Percentiles rank a stretch among this genome's conserved stretches.
Evolutionary conservation across 176 grass and related monocot genomes (phyloP).

Genomic region (Puccinellia tenuiflora): DNA sequence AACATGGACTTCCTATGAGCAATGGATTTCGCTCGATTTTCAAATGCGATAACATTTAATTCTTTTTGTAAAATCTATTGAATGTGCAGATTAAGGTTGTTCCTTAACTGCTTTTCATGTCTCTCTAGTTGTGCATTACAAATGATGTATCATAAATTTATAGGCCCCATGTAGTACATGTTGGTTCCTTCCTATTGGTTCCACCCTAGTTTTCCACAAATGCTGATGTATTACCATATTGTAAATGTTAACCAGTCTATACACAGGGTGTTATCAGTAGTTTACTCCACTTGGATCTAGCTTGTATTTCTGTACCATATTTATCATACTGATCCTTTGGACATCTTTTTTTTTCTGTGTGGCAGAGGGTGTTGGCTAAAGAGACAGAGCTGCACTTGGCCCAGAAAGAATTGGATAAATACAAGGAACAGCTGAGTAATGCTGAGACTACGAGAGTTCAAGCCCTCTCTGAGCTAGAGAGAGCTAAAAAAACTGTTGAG

Average conservation of each 20-base stretch:
- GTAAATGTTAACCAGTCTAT: not conserved
- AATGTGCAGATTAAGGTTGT: not conserved
- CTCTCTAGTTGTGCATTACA: not conserved
- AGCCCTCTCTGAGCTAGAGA: constrained; percentile 69
- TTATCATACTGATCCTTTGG: constrained; percentile 8
- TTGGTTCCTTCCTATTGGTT: not conserved
- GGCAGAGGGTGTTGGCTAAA: constrained; percentile 64
- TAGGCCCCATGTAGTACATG: not conserved
- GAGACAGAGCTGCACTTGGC: constrained; percentile 83
- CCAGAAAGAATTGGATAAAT: constrained; percentile 86
- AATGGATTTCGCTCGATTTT: not conserved
- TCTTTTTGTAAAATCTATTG: not conserved
- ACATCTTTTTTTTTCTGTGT: not conserved
- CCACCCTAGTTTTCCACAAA: not conserved
- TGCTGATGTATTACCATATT: not conserved
- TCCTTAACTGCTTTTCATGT: not conserved
- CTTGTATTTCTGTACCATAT: constrained; percentile 16
- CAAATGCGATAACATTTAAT: not conserved
- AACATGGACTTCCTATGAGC: not conserved
- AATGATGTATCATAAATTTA: not conserved
- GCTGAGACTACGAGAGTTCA: constrained; percentile 71
- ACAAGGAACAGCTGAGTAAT: constrained; percentile 78
- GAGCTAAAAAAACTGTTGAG: constrained; percentile 61
- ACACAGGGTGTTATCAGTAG: not conserved
- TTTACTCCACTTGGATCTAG: constrained; percentile 11